Base-by-base conservation (phyloP, 306 rosid species). In the Mucuna pruriens region DNA sequence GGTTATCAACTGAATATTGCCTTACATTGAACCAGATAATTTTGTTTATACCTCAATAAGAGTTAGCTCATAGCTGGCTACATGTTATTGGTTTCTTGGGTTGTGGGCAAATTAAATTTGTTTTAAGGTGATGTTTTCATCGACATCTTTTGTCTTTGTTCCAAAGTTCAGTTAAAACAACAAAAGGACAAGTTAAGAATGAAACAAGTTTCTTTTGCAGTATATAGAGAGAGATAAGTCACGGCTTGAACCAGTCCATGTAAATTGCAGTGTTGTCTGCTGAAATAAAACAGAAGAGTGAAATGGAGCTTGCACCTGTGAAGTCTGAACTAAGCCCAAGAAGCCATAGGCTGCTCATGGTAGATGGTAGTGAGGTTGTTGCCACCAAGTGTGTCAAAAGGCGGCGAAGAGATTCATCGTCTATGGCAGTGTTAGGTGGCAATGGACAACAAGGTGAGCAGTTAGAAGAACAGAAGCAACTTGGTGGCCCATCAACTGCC, bases 291-390 rank as follows among this genome's bases (percentile, higher is more conserved):
- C 4, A 42, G 22, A 68, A 66, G 70, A 20, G 62, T 72, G 45
- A 64, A 44, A 94, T 90, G 95, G 91, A 90, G 75, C 63, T 77
- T 58, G 52, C 68, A 4, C 11, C 62, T 62, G 84, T 85, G 65
- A 90, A 92, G 69, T 63, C 89, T 52, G 91, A 85, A 76, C 33
- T 76, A 31, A 84, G 84, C 54, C 83, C 75, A 11, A 80, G 71
- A 67, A 82, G 23, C 73, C 80, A 83, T 10, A 78, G 84, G n/a
- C 19, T 89, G 85, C 57, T 81, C 74, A 31, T 84, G 68, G 9
- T 87, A 10, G 91, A 90, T 65, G 66, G 74, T 60, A 67, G 73
- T 40, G 89, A 83, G 74, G 42, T 77, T 51, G 44, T 46, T 81
- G 82, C 36, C 23, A 49, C 58, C 17, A 85, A 86, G 82, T 55